Evolutionary conservation across 1,139 yeast genomes (phyloP).

Genomic region (Magnusiomyces ingens): DNA sequence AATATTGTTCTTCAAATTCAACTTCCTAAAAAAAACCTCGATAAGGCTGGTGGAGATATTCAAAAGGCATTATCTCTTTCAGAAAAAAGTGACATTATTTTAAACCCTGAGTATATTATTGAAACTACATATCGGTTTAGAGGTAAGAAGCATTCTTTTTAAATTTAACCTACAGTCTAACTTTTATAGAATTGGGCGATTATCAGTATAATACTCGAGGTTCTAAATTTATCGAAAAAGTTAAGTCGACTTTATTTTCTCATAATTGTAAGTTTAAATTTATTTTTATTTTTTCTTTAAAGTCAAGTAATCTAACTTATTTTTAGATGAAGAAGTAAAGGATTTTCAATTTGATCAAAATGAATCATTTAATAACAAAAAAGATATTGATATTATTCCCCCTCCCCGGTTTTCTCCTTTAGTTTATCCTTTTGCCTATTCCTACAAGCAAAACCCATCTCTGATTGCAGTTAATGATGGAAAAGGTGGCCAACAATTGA

Average conservation of each 20-base stretch:
- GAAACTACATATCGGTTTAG: conserved; percentile 71
- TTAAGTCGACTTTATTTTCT: conserved; percentile 37
- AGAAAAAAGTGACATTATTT: conserved; percentile 18
- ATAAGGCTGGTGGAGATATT: conserved; percentile 44
- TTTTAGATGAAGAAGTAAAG: conserved; percentile 31
- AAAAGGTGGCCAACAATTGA: conserved; percentile 28
- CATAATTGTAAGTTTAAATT: conserved; percentile 29
- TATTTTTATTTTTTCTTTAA: conserved; percentile 11
- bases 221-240: conserved; percentile 43
- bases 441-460: conserved; percentile 52
- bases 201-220: conserved; percentile 67
- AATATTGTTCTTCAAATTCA: conserved; percentile 63
- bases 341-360: conserved; percentile 29
- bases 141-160: conserved; percentile 9
- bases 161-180: background rate
- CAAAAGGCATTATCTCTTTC: conserved; percentile 42
- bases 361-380: conserved; percentile 25
- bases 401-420: conserved; percentile 79
- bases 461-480: conserved; percentile 52
- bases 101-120: conserved; percentile 37
- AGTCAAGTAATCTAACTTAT: background rate
- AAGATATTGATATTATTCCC: conserved; percentile 67
- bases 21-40: conserved; percentile 56
- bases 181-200: conserved; percentile 61
- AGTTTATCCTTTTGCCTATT: conserved; percentile 69